Evolutionary conservation across 257 asterid species (phyloP), one percentile per base, ranked within the genome.

Genomic region (Ajuga chamaepitys): DNA sequence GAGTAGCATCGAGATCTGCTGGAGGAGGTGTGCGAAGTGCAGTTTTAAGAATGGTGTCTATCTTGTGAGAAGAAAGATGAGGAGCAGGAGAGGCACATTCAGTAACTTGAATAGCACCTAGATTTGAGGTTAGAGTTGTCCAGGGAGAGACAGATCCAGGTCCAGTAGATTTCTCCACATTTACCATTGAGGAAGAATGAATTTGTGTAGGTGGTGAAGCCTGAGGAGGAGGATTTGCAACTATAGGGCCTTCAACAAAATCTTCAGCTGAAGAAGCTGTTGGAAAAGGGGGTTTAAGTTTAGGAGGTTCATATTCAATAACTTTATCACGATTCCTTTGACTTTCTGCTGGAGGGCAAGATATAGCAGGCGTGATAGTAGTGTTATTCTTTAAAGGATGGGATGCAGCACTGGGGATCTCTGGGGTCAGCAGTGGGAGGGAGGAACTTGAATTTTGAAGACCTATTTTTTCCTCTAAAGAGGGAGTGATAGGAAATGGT

Each of bases 401-500:
- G 69, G 71, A 58, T 58, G 74, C 58, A 71, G 73, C 58, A 76
- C 50, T 35, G 51, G 75, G 62, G 37, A 25, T 55, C 53, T 67
- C 73, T 8, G 47, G 57, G 73, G 71, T 51, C 24, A 41, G 58
- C 48, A 46, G 75, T 18, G 44, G 73, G 32, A 68, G 73, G 53
- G 67, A 37, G 61, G 65, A 53, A 56, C 35, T 47, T 68, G 66
- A 56, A 64, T 66, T 65, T 18, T 42, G 67, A 62, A 67, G 72
- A 16, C 68, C 51, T 35, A 54, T 21, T 53, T 75, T 74, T 59
- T 85, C 82, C 67, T 73, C 68, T 71, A 68, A 53, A 20, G 80
- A 66, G 53, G 78, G 80, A 60, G 83, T 70, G 24, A 30, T 53
- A 26, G 77, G 80, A 62, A 65, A 56, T 58, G 67, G 58, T 66